Evolutionary conservation across 2,329 filamentous ascomycete species (phyloP).

Genomic region (Allantophomopsis lycopodina): DNA sequence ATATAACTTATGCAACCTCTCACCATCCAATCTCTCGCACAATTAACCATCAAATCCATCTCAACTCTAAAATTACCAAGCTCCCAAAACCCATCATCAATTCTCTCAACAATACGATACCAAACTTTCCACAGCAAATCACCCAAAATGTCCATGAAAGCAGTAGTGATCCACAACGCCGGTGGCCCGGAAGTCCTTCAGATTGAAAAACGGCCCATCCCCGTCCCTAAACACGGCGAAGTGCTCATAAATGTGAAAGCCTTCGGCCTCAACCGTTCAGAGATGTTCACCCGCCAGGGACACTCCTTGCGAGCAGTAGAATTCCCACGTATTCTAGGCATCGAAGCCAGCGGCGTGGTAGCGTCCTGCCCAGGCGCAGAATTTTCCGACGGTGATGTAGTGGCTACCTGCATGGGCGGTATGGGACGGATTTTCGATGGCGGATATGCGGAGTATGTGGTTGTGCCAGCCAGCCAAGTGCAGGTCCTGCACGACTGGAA

Average conservation of each 20-base stretch:
- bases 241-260: constrained; percentile 65
- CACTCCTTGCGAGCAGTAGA: constrained; percentile 50
- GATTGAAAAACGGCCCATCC: constrained; percentile 28
- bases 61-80: too few relatives aligned
- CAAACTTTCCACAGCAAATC: not conserved
- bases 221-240: constrained; percentile 38
- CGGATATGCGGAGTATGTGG: constrained; percentile 33
- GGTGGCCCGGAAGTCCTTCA: constrained; percentile 35
- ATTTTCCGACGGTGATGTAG: constrained; percentile 8
- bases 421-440: constrained; percentile 31
- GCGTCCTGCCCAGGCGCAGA: constrained; percentile 22
- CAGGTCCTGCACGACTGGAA: constrained; percentile 16
- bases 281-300: constrained; percentile 59
- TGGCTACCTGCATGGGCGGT: constrained; percentile 33
- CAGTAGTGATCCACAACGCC: constrained; percentile 24
- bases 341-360: constrained; percentile 61
- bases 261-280: constrained; percentile 76
- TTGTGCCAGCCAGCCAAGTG: constrained; percentile 25
- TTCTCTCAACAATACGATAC: too few relatives aligned
- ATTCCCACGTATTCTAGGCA: constrained; percentile 53
- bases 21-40: too few relatives aligned
- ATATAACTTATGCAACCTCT: too few relatives aligned
- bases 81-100: too few relatives aligned
- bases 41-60: too few relatives aligned
- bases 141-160: constrained; percentile 22